phyloP scores from a whole-genome alignment of 495 filamentous ascomycete species.

The Penicillium parvum region DNA sequence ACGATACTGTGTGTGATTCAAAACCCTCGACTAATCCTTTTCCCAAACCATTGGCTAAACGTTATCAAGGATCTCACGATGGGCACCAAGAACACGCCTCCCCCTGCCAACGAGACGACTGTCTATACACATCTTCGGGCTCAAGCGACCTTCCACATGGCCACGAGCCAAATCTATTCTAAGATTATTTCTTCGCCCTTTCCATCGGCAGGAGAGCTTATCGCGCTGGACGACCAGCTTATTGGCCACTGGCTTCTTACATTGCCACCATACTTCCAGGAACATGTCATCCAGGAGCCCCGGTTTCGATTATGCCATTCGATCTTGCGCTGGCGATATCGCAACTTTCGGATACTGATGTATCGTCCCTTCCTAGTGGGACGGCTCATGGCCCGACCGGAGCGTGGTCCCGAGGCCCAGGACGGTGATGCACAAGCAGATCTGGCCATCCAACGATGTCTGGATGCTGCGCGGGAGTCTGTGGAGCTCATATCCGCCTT shows the following conservation, averaged over 20 bases:
- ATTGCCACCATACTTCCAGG: constrained; percentile 11
- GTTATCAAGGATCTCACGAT: constrained; percentile 11
- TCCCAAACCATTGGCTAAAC: neutral
- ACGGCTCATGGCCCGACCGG: constrained; percentile 8
- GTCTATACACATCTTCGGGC: constrained; percentile 16
- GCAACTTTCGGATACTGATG: constrained; percentile 20
- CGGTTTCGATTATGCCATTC: constrained; percentile 16
- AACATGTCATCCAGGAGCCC: constrained; percentile 4
- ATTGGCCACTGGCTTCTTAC: constrained; percentile 12
- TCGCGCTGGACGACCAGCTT: constrained; percentile 14
- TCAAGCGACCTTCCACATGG: constrained; percentile 15
- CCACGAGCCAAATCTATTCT: constrained; percentile 14
- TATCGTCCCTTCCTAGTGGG: constrained; percentile 17
- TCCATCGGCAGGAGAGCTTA: constrained; percentile 12
- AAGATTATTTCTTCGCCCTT: constrained; percentile 18
- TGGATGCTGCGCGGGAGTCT: constrained; percentile 12
- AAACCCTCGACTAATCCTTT: neutral
- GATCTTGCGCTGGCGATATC: constrained; percentile 18
- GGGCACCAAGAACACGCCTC: constrained; percentile 3
- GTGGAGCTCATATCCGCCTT: constrained; percentile 14
- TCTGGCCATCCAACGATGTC: constrained; percentile 12
- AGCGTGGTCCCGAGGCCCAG: neutral
- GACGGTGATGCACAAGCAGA: neutral
- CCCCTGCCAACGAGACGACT: constrained; percentile 10
- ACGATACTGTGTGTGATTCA: constrained; percentile 9